Evolutionary conservation across 768 basidiomycete species (phyloP), one percentile per base, ranked within the genome.

Genomic region (Rhodosporidiobolus odoratus): DNA sequence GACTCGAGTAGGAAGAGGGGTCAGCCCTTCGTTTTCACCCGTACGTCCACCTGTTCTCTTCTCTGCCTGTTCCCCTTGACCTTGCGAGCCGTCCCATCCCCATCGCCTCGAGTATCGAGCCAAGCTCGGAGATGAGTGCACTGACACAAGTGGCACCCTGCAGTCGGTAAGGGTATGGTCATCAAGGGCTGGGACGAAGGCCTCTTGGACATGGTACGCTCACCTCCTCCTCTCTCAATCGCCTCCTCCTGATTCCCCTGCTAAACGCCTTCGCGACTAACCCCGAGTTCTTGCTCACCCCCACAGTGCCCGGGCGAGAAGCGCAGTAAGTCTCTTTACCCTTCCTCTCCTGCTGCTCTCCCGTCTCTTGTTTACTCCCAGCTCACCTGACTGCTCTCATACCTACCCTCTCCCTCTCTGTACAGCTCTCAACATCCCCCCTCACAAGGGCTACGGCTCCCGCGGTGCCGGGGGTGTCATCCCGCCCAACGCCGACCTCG

Each of bases 391-490:
- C 43, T 12, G 23, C 43, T 12, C 43, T 45, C 43, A 45, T 23
- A 23, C 43, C 23, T 45, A 23, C 43, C 43, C 43, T 23, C 43
- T 45, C 37, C n/a, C 79, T 76, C 67, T 25, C 34, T 78, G 75
- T 66, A 30, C 61, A 62, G 61, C 64, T 7, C 74, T 82, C 57
- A 79, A 78, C 27, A 82, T 82, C 62, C 81, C 81, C 4, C 71
- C 79, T 17, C 73, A 77, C 9, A 34, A 80, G 62, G 81, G 76
- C 37, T 81, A 81, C 68, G 81, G 81, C 75, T 61, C 62, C n/a
- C 62, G 80, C 57, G 81, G 81, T 21, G 80, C 80, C 35, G 80
- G 80, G 12, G 80, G 79, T 7, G 78, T 80, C 37, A 82, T 82
- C 38, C 81, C 81, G 10, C 76, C 78, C 34, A 70, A 73, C 12